Conservation (phyloP, 2,329 filamentous ascomycete species). For the Xenoacremonium recifei region DNA sequence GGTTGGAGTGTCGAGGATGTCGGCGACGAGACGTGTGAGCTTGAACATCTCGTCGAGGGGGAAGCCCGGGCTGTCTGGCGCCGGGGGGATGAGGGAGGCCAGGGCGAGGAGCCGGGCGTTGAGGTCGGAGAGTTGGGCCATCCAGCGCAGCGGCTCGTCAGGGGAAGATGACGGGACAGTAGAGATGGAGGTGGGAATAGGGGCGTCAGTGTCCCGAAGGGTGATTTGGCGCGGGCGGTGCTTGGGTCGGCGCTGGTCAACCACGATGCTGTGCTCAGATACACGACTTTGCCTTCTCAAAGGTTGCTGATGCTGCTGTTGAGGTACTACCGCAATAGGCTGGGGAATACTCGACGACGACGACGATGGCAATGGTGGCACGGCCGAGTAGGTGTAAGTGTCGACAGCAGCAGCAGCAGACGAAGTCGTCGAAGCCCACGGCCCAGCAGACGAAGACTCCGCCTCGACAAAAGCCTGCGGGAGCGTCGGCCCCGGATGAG, state of each 20-base stretch:
- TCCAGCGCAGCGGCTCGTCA: slow-evolving; percentile 28
- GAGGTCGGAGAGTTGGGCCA: slow-evolving; percentile 39
- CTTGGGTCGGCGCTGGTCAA: slow-evolving; percentile 24
- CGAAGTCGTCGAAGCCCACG: too few species aligned
- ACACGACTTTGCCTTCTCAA: slow-evolving; percentile 18
- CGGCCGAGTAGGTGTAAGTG: slow-evolving; percentile 12
- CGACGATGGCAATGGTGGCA: background rate
- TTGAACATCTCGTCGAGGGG: slow-evolving; percentile 42
- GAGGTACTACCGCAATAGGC: too few species aligned
- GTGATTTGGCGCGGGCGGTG: slow-evolving; percentile 33
- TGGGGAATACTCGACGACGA: background rate
- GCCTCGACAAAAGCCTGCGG: background rate
- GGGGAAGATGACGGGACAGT: slow-evolving; percentile 10
- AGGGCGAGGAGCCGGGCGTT: slow-evolving; percentile 38
- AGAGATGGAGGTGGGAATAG: background rate
- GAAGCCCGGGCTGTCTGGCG: slow-evolving; percentile 28
- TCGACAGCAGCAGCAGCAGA: too few species aligned
- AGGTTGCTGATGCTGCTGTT: too few species aligned
- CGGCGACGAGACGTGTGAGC: slow-evolving; percentile 36
- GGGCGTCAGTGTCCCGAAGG: slow-evolving; percentile 16
- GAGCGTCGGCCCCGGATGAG: slow-evolving; percentile 25
- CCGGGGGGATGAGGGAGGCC: slow-evolving; percentile 29
- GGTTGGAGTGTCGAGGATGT: slow-evolving; percentile 30
- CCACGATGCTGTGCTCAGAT: slow-evolving; percentile 19
- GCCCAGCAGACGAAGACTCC: too few species aligned